Base-by-base conservation (phyloP, 2,329 filamentous ascomycete genomes). In the Fusarium nanum region DNA sequence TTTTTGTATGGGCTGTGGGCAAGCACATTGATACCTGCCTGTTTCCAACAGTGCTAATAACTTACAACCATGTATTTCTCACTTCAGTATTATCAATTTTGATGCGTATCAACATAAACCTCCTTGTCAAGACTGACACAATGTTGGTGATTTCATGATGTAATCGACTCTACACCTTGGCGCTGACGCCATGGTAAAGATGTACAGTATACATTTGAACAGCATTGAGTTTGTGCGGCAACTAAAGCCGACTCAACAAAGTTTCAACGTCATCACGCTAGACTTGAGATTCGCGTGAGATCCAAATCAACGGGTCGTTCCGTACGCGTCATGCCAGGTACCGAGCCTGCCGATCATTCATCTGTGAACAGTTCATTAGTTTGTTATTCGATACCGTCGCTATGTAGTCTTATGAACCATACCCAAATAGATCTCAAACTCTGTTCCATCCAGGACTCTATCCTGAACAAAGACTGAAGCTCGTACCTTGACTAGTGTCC, bases 11-110 rank as follows among this genome's bases (percentile, higher is more conserved):
- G 48, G 54, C 47, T 45, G 53, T 60, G 67, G 56, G 55, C 40
- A 56, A 67, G 62, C 63, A 64, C 44, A 45, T 64, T 60, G 68
- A 67, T 71, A 70, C 56, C 60, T 64, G 25, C 47, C 42, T 56
- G 53, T 40, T 70, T 44, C 49, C 45, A 54, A 42, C 50, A 57
- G 54, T 42, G 53, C 45, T 63, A 30, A 64, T 40, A n/a, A 56
- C 34, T 55, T 37, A 16, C 40, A 25, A 30, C 30, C 23, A 16
- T 45, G 34, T 58, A n/a, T 55, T 62, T 53, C 46, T 54, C 18
- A 54, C 57, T 25, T 42, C 8, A 30, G 32, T 12, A 14, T 41
- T 45, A 25, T 49, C 22, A 14, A 46, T 8, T 14, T 47, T 6
- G 23, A 32, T 32, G 9, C 14, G 18, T 7, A 48, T 20, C 34